phyloP scores from a whole-genome alignment of 148 eudicot genomes.

The Nepenthes mirabilis region DNA sequence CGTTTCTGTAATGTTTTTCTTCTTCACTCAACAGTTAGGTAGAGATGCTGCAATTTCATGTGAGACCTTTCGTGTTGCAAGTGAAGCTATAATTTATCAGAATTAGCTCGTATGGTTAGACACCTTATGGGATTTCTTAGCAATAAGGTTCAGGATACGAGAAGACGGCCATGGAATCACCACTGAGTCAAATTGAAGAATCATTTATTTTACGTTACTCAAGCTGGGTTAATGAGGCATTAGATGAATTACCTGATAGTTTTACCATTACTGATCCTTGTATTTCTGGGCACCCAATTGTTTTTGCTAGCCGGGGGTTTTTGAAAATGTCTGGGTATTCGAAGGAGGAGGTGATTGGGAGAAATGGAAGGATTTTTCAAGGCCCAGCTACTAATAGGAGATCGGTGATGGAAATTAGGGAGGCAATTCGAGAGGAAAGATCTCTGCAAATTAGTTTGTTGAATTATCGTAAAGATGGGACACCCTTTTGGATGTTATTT shows the following conservation, averaged over 20 bases:
- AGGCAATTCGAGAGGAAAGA: conserved; percentile 83
- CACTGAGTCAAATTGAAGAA: conserved; percentile 34
- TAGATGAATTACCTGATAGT: conserved; percentile 56
- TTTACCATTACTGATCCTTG: conserved; percentile 81
- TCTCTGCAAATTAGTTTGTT: conserved; percentile 44
- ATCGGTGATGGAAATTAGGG: conserved; percentile 79
- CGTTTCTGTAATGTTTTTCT: conserved; percentile 8
- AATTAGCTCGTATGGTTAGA: conserved; percentile 1
- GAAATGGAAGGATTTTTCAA: conserved; percentile 82
- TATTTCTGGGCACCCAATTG: conserved; percentile 77
- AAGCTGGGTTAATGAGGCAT: conserved; percentile 51
- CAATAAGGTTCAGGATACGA: not conserved
- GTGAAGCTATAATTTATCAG: too few relatives aligned
- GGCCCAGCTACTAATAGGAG: conserved; percentile 59
- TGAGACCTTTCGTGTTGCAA: not conserved
- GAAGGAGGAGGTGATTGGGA: conserved; percentile 64
- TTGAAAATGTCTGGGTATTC: conserved; percentile 72
- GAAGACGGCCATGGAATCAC: conserved; percentile 43
- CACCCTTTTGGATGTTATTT: conserved; percentile 90
- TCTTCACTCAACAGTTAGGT: not conserved
- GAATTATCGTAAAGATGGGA: conserved; percentile 78
- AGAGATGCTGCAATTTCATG: not conserved
- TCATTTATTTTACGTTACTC: conserved; percentile 52
- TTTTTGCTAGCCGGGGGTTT: conserved; percentile 68
- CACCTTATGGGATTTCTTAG: conserved; percentile 67